These are phyloP conservation scores for Pseudogymnoascus sp. DNA, from an alignment of 2,329 filamentous ascomycete genomes.

Conservation along the genomic window DNA sequence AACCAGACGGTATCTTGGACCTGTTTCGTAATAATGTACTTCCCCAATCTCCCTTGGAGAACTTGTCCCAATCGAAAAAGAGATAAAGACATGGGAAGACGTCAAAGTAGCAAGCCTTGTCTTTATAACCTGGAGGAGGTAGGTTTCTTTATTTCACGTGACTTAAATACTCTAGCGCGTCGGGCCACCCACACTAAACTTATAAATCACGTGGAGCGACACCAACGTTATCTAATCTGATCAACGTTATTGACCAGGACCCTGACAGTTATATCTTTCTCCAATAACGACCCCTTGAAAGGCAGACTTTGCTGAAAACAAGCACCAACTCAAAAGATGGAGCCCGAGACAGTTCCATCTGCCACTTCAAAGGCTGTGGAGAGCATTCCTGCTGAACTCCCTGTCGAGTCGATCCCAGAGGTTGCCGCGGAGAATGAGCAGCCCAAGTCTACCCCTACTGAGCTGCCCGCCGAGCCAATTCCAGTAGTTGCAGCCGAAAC, in stretches of 20 bases:
- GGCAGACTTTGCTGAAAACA: not conserved
- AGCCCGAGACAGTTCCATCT: not conserved
- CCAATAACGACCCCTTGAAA: not conserved
- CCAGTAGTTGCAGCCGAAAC: not conserved
- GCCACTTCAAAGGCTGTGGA: not conserved
- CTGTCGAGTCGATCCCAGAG: not conserved
- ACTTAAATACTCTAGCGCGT: not conserved
- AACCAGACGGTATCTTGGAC: not conserved
- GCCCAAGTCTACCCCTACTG: not conserved
- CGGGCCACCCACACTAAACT: not conserved
- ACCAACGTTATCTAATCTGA: not conserved
- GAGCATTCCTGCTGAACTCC: not conserved
- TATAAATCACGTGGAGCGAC: not conserved
- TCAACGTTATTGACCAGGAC: not conserved
- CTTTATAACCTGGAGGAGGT: not conserved
- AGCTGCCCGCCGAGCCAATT: not conserved
- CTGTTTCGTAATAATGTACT: not conserved
- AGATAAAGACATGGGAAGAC: not conserved
- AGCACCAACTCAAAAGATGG: conserved; percentile 4
- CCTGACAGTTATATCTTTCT: not conserved
- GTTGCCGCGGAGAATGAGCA: not conserved
- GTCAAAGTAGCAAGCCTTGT: not conserved
- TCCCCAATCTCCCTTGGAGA: not conserved
- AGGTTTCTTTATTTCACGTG: not conserved
- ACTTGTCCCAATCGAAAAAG: not conserved